Base-by-base conservation (phyloP, 352 stramenopile genomes). In the Thalassiosira exigua region DNA sequence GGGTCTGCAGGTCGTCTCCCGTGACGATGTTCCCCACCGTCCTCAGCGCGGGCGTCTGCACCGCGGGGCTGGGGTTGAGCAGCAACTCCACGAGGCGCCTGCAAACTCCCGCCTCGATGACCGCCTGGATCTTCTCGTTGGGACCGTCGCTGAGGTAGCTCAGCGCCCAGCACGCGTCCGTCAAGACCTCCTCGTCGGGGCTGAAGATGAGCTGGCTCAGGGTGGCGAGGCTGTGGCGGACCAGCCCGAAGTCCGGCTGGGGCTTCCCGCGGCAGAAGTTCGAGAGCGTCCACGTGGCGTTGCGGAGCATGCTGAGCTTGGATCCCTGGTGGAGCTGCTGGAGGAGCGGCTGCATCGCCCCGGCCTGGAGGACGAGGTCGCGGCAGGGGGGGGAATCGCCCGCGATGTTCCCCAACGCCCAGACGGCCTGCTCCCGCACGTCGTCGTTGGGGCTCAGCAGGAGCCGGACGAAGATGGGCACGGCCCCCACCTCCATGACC, bases 11-110 rank as follows among this genome's bases (percentile, higher is more conserved):
- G 88, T 99, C 98, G 82, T 99, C 96, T 71, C 98, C 97, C 3
- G 97, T 99, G 24, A 99, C 97, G 79, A 99, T 99, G 90, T 99
- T 99, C 70, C 97, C 97, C 7, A 99, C 96, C 0, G 95, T 98
- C 24, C 97, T 92, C 19, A 99, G 84, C 7, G 97, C 97, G 9
- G 97, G 97, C 4, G 96, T 99, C 86, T 99, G 96, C 30, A 99
- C 96, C 1, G 95, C 93, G 19, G 95, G 90, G 14, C 93, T 91
- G 7, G 90, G 93, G 78, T 98, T 96, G 50, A 97, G 92, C 17
- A 99, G 87, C 29, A 99, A 91, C 87, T 99, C 96, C 19, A 99
- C 96, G 36, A 99, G 94, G 76, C 97, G 92, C 72, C 95, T 90
- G 87, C 95, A 98, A 21, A 99, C 96, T 46, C 97, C 97, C 14